These are phyloP conservation scores for Diaporthe aspalathi DNA, from an alignment of 2,329 filamentous ascomycete genomes.

Conservation along the genomic window DNA sequence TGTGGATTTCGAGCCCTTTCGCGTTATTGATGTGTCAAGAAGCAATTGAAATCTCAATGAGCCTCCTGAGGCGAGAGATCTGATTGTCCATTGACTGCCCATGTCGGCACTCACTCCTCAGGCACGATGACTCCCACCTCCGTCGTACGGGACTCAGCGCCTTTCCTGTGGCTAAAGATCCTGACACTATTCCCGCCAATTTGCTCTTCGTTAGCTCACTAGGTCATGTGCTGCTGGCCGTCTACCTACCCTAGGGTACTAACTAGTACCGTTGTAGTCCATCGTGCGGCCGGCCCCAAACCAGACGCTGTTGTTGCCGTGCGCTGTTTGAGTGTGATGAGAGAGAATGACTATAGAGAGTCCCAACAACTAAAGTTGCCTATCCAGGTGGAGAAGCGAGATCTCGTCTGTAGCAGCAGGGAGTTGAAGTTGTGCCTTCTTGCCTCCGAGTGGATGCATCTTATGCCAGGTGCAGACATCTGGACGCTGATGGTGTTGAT, in stretches of 20 bases:
- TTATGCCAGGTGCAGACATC: too few species aligned
- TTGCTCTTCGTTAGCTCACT: too few species aligned
- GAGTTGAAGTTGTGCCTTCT: background rate
- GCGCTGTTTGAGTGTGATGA: too few species aligned
- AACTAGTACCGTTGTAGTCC: too few species aligned
- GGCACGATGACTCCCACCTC: background rate
- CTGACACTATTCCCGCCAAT: background rate
- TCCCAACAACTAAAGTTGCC: too few species aligned
- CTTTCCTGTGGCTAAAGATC: background rate
- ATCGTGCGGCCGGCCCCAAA: too few species aligned
- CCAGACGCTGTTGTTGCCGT: too few species aligned
- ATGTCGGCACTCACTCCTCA: background rate
- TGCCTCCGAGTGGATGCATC: too few species aligned
- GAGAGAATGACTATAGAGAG: too few species aligned
- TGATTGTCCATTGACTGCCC: slow-evolving; percentile 1
- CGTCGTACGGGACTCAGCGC: background rate
- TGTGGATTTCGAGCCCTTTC: background rate
- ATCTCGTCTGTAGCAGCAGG: background rate
- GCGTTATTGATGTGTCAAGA: too few species aligned
- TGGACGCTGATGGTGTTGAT: background rate
- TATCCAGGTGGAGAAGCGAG: background rate
- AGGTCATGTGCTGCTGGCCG: background rate
- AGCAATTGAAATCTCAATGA: too few species aligned
- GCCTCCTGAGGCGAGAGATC: background rate
- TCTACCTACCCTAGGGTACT: too few species aligned